These are phyloP conservation scores for Ophiocordyceps sinensis DNA, from an alignment of 2,329 filamentous ascomycete genomes.

Conservation along the genomic window DNA sequence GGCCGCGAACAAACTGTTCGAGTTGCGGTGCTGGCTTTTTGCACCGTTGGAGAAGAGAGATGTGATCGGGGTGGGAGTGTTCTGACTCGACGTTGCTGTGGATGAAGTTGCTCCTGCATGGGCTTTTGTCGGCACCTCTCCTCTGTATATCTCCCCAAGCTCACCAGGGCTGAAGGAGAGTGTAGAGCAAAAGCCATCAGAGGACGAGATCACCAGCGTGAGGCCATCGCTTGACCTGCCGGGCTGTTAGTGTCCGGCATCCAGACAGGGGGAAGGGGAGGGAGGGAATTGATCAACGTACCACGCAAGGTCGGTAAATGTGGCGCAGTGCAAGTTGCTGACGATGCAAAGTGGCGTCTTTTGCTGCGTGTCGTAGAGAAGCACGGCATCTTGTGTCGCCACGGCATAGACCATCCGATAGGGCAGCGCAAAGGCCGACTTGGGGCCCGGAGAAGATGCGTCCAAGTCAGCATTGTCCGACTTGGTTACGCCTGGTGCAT, in stretches of 20 bases:
- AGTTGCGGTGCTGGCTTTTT: slow-evolving; percentile 42
- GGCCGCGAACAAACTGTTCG: slow-evolving; percentile 40
- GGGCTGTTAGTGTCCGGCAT: slow-evolving; percentile 3
- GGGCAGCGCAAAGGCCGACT: slow-evolving; percentile 65
- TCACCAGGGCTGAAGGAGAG: slow-evolving; percentile 75
- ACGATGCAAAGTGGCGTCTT: slow-evolving; percentile 86
- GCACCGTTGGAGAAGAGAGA: slow-evolving; percentile 38
- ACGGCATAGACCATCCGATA: slow-evolving; percentile 96
- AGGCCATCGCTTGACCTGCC: slow-evolving; percentile 34
- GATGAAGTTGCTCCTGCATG: slow-evolving; percentile 10
- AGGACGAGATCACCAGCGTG: slow-evolving; percentile 81
- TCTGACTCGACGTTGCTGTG: slow-evolving; percentile 32
- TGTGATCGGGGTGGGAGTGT: slow-evolving; percentile 56
- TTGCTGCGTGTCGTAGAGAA: slow-evolving; percentile 95
- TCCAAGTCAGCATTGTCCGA: slow-evolving; percentile 27
- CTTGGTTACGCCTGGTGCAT: slow-evolving; percentile 36
- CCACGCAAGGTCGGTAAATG: slow-evolving; percentile 94
- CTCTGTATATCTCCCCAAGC: slow-evolving; percentile 67
- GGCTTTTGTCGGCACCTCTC: slow-evolving; percentile 40
- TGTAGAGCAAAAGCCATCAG: slow-evolving; percentile 92
- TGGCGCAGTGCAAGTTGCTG: slow-evolving; percentile 93
- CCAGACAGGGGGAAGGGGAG: neutral
- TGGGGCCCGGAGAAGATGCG: slow-evolving; percentile 40
- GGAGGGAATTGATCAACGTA: slow-evolving; percentile 27
- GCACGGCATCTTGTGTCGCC: slow-evolving; percentile 86